Evolutionary conservation across 2,329 filamentous ascomycete genomes (phyloP), one percentile per base, ranked within the genome.

Genomic region (Periglandula ipomoeae): DNA sequence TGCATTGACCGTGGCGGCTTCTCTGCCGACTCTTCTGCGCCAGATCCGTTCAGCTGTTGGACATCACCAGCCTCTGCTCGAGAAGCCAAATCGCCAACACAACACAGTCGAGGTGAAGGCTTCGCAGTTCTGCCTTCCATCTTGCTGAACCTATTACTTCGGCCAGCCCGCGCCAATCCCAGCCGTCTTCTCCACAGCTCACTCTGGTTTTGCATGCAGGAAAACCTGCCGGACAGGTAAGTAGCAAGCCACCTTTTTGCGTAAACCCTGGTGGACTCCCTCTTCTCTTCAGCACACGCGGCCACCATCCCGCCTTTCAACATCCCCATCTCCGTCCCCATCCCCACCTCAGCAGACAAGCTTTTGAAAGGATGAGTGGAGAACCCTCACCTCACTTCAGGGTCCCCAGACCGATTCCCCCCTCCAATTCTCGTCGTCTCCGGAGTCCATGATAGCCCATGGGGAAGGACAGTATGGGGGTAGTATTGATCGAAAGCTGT

Each of bases 361-460:
- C n/a, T n/a, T n/a, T n/a, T n/a, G n/a, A n/a, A n/a, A n/a, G n/a
- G n/a, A n/a, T n/a, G n/a, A n/a, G n/a, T n/a, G n/a, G n/a, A n/a
- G n/a, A n/a, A n/a, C 19, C 32, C 15, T 39, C 20, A 22, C 37
- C 26, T 22, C 15, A 9, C 19, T 11, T 37, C 26, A 15, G 27
- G 35, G 17, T 10, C 42, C 35, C 42, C 43, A 45, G 15, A 42
- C 48, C 48, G 11, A 24, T 42, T 47, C 37, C 40, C 42, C 32
- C 26, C 8, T 38, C 3, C 30, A 26, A 27, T 27, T n/a, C 20
- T 38, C 30, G 22, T 46, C 10, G n/a, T 41, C 42, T 32, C 41
- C 47, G 42, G 37, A 15, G 17, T 45, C 17, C 11, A 10, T 34
- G 45, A 32, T 26, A 35, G 39, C 47, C 47, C 47, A 44, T 49